A percentile compares a stretch with the other conserved stretches of the same genome.
These are phyloP conservation scores for Lecanicillium sp. DNA, from an alignment of 2,329 filamentous ascomycete genomes.

Conservation along the genomic window DNA sequence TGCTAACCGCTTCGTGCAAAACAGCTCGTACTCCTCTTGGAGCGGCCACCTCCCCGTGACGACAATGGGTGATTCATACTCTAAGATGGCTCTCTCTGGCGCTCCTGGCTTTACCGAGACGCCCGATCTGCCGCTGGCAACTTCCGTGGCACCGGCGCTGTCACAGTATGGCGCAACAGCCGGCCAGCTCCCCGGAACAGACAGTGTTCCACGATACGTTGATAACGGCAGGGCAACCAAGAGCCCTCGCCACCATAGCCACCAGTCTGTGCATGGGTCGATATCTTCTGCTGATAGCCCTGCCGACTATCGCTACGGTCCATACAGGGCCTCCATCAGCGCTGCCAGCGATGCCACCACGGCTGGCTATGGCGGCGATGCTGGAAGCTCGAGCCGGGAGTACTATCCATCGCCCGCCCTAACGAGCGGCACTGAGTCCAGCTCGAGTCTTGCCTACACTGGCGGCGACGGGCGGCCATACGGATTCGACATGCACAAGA, in stretches of 20 bases:
- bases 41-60: conserved; percentile 39
- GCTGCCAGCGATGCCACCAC: conserved; percentile 24
- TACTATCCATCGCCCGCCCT: conserved; percentile 50
- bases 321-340: conserved; percentile 24
- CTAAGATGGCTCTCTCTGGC: conserved; percentile 44
- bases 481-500: conserved; percentile 42
- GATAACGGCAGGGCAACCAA: conserved; percentile 50
- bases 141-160: conserved; percentile 44
- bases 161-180: conserved; percentile 13
- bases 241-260: conserved; percentile 46
- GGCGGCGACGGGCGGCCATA: conserved; percentile 40
- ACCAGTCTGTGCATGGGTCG: conserved; percentile 46
- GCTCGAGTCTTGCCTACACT: conserved; percentile 36
- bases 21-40: conserved; percentile 53
- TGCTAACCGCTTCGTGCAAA: conserved; percentile 20
- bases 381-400: conserved; percentile 28
- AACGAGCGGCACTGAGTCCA: conserved; percentile 39
- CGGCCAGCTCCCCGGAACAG: conserved; percentile 24
- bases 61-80: conserved; percentile 44
- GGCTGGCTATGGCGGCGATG: conserved; percentile 22
- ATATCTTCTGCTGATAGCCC: conserved; percentile 40
- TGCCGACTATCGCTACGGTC: conserved; percentile 50
- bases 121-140: conserved; percentile 45
- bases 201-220: conserved; percentile 48
- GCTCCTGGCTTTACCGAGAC: conserved; percentile 41